These are phyloP conservation scores for Porodaedalea pini DNA, from an alignment of 1,284 basidiomycete species.

Conservation along the genomic window DNA sequence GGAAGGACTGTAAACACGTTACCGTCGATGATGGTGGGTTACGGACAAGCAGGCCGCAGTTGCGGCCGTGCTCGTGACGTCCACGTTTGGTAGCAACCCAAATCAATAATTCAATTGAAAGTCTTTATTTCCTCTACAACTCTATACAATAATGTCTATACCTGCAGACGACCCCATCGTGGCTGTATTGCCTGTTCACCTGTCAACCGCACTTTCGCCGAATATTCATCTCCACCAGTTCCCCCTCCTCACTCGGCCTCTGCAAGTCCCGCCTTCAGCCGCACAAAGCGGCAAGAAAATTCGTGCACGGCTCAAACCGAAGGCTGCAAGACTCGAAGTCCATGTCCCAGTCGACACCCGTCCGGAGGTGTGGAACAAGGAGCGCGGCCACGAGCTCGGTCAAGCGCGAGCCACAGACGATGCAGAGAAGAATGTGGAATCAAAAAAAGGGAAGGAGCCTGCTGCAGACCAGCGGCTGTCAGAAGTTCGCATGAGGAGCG, in stretches of 20 bases:
- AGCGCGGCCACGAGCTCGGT: conserved; percentile 62
- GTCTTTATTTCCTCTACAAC: background rate
- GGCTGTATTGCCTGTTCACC: conserved; percentile 64
- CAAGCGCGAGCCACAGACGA: conserved; percentile 64
- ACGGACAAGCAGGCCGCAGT: conserved; percentile 3
- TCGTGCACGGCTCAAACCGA: conserved; percentile 63
- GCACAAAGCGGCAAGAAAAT: conserved; percentile 69
- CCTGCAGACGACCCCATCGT: conserved; percentile 56
- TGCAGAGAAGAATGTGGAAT: conserved; percentile 65
- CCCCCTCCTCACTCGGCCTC: conserved; percentile 65
- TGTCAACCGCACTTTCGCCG: conserved; percentile 55
- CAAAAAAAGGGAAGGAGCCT: conserved; percentile 44
- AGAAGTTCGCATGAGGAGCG: conserved; percentile 69
- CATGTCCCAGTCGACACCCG: conserved; percentile 75
- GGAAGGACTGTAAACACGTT: background rate
- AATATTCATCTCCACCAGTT: conserved; percentile 75
- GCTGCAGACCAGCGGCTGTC: conserved; percentile 56
- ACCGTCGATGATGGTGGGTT: conserved; percentile 5
- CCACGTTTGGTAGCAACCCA: background rate
- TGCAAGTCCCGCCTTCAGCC: conserved; percentile 73
- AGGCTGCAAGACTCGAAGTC: conserved; percentile 60
- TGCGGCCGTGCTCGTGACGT: conserved; percentile 5
- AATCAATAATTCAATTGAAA: background rate
- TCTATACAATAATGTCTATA: conserved; percentile 7
- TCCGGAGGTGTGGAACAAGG: conserved; percentile 72